Evolutionary conservation across 331 rosid genomes (phyloP).

Genomic region (Pyrus hybrid): DNA sequence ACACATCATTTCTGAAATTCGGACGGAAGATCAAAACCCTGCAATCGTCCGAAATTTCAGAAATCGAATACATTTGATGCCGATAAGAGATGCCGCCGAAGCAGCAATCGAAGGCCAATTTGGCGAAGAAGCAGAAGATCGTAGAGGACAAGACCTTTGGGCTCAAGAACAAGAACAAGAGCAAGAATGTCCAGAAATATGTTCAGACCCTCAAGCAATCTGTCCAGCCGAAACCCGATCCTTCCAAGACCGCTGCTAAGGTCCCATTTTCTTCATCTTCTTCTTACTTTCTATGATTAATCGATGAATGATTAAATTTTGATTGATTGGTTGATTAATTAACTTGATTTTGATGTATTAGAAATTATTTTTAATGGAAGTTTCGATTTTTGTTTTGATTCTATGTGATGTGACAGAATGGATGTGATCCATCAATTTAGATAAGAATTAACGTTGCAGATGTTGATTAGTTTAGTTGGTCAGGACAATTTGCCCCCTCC

Average conservation of each 20-base stretch:
- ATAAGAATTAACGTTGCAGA: neutral
- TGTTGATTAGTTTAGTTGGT: neutral
- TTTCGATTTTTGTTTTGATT: too few species aligned
- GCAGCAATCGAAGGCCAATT: conserved; percentile 58
- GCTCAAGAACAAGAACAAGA: conserved; percentile 92
- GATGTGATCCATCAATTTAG: too few species aligned
- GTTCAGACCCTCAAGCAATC: conserved; percentile 78
- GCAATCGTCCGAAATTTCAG: neutral
- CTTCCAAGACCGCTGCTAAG: conserved; percentile 52
- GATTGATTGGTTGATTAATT: too few species aligned
- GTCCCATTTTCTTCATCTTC: conserved; percentile 15
- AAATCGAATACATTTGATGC: neutral
- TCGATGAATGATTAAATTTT: neutral
- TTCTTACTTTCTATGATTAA: neutral
- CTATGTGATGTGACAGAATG: too few species aligned
- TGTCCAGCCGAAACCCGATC: conserved; percentile 51
- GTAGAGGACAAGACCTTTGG: conserved; percentile 99
- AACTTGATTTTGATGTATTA: too few species aligned
- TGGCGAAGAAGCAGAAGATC: conserved; percentile 97
- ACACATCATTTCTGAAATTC: neutral
- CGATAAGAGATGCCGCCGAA: conserved; percentile 70
- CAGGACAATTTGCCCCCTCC: neutral
- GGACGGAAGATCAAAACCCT: neutral
- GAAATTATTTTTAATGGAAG: too few species aligned
- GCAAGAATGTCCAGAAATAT: conserved; percentile 85